phyloP scores from a whole-genome alignment of 345 rosid species.

The Corymbia maculata region DNA sequence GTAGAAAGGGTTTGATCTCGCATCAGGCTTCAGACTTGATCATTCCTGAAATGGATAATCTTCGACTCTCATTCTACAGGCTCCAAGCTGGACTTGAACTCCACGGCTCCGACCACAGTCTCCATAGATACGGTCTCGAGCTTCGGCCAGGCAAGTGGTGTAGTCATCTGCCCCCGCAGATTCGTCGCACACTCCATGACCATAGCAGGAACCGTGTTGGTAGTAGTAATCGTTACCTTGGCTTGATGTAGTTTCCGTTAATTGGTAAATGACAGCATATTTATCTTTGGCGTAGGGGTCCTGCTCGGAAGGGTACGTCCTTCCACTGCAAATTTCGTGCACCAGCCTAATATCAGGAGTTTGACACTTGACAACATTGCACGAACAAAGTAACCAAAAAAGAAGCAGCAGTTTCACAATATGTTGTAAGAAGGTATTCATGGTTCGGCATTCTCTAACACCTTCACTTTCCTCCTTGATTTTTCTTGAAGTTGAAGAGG shows the following conservation, averaged over 20 bases:
- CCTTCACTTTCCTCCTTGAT: too few species aligned
- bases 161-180: neutral
- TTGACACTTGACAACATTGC: neutral
- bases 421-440: too few species aligned
- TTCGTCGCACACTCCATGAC: neutral
- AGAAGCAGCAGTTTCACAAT: too few species aligned
- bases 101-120: neutral
- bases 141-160: neutral
- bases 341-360: neutral
- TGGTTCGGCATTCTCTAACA: too few species aligned
- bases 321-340: neutral
- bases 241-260: too few species aligned
- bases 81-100: neutral
- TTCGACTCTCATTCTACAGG: neutral
- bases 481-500: too few species aligned
- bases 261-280: too few species aligned
- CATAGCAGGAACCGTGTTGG: neutral
- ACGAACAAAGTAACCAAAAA: too few species aligned
- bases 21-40: neutral
- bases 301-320: too few species aligned
- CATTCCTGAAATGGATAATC: neutral
- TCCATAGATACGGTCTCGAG: neutral
- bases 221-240: neutral
- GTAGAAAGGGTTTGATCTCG: neutral
- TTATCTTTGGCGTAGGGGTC: too few species aligned